phyloP scores from a whole-genome alignment of 2,329 filamentous ascomycete species.

The Sordariomycetes sp. region DNA sequence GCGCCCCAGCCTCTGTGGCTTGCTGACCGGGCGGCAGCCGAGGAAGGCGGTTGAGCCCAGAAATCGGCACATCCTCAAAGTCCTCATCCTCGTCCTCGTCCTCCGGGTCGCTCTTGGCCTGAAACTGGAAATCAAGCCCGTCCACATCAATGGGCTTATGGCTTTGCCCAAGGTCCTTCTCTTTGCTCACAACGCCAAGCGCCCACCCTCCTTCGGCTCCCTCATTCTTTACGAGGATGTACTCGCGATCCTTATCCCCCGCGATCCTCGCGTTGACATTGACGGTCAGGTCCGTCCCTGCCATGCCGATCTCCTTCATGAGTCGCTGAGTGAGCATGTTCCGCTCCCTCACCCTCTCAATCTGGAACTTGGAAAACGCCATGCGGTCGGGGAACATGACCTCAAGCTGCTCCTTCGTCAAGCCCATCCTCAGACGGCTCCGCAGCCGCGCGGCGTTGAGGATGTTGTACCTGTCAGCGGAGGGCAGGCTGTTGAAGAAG shows the following conservation, averaged over 20 bases:
- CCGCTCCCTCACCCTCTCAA: conserved; percentile 81
- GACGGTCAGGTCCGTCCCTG: conserved; percentile 58
- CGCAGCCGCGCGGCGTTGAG: conserved; percentile 83
- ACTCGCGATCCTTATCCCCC: conserved; percentile 82
- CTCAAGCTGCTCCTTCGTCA: conserved; percentile 92
- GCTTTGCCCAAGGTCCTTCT: conserved; percentile 64
- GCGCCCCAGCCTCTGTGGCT: conserved; percentile 7
- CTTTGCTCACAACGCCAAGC: conserved; percentile 78
- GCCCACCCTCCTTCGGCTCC: conserved; percentile 94
- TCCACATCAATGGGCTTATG: conserved; percentile 93
- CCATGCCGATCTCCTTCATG: conserved; percentile 91
- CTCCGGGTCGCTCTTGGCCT: conserved; percentile 43
- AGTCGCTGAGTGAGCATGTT: conserved; percentile 90
- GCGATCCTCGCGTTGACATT: conserved; percentile 52
- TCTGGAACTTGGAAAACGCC: conserved; percentile 94
- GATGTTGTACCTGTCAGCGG: conserved; percentile 91
- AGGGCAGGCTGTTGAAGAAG: conserved; percentile 85
- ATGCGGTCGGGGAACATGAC: conserved; percentile 96
- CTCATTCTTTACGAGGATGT: conserved; percentile 91
- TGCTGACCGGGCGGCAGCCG: conserved; percentile 23
- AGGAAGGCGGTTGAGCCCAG: conserved; percentile 74
- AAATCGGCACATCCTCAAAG: conserved; percentile 88
- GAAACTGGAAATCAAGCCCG: conserved; percentile 41
- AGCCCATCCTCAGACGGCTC: conserved; percentile 83
- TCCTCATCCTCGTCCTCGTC: conserved; percentile 62